phyloP scores from a whole-genome alignment of 805 yeast genomes.

The Kodamaea lidongshanica region DNA sequence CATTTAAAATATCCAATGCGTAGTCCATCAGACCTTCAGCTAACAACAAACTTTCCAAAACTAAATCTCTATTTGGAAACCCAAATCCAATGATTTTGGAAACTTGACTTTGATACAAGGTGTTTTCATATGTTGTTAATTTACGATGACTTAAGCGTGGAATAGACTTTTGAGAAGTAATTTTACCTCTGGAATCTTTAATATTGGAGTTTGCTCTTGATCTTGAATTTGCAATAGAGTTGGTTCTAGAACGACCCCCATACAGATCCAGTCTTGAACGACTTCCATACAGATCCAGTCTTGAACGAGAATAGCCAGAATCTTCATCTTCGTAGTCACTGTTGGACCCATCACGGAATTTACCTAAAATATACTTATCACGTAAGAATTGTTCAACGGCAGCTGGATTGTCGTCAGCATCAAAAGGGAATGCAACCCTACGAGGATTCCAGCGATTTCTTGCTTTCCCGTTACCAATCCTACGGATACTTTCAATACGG shows the following conservation, averaged over 20 bases:
- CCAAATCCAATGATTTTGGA: constrained; percentile 47
- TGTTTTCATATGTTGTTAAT: constrained; percentile 48
- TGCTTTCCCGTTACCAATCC: constrained; percentile 60
- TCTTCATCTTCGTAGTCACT: constrained; percentile 30
- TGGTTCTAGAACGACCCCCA: constrained; percentile 13
- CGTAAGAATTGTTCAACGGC: constrained; percentile 53
- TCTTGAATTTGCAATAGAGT: constrained; percentile 7
- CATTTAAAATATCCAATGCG: constrained; percentile 54
- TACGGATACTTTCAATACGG: constrained; percentile 43
- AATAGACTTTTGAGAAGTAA: constrained; percentile 8
- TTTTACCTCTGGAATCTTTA: constrained; percentile 10
- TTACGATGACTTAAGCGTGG: constrained; percentile 46
- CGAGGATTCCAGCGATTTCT: constrained; percentile 62
- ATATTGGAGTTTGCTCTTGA: constrained; percentile 14
- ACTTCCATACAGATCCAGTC: constrained; percentile 8
- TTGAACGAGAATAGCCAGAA: constrained; percentile 13
- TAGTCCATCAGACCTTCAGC: constrained; percentile 52
- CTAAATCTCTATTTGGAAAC: constrained; percentile 47
- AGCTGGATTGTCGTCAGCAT: constrained; percentile 59
- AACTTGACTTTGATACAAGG: constrained; percentile 46
- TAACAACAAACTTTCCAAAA: constrained; percentile 56
- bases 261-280: constrained; percentile 7
- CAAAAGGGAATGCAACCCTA: constrained; percentile 63
- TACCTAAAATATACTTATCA: constrained; percentile 64
- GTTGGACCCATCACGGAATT: constrained; percentile 40